Percentiles rank a stretch among this genome's conserved stretches.
phyloP scores from a whole-genome alignment of 2,329 filamentous ascomycete genomes.

The Beauveria sp. region DNA sequence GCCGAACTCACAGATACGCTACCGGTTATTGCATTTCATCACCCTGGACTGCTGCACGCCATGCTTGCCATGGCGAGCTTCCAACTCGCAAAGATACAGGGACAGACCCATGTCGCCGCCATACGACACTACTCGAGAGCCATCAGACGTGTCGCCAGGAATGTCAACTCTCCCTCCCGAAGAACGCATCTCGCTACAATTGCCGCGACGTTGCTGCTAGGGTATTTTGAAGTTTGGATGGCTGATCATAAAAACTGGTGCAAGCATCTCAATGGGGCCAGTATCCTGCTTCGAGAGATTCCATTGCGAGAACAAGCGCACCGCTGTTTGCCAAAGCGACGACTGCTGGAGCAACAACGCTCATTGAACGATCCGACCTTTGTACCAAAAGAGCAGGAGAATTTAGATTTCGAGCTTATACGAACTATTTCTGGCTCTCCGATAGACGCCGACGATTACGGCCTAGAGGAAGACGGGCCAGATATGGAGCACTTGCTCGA shows the following conservation, averaged over 20 bases:
- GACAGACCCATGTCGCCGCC: slow-evolving; percentile 66
- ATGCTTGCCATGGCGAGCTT: slow-evolving; percentile 82
- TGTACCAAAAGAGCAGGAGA: slow-evolving; percentile 24
- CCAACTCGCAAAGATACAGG: slow-evolving; percentile 78
- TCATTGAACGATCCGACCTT: neutral
- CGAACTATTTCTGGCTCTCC: slow-evolving; percentile 32
- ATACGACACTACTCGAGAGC: slow-evolving; percentile 89
- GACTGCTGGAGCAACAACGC: slow-evolving; percentile 21
- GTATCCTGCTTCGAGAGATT: slow-evolving; percentile 74
- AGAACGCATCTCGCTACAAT: slow-evolving; percentile 73
- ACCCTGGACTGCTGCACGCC: slow-evolving; percentile 83
- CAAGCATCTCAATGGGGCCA: slow-evolving; percentile 79
- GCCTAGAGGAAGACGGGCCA: slow-evolving; percentile 23
- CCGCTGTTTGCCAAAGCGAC: slow-evolving; percentile 57
- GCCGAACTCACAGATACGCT: slow-evolving; percentile 56
- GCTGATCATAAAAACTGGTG: slow-evolving; percentile 96
- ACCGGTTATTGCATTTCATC: slow-evolving; percentile 72
- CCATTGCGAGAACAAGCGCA: slow-evolving; percentile 68
- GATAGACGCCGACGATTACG: slow-evolving; percentile 31
- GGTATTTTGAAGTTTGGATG: slow-evolving; percentile 90
- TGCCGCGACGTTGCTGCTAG: slow-evolving; percentile 79
- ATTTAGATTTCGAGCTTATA: slow-evolving; percentile 36
- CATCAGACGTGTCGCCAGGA: slow-evolving; percentile 67
- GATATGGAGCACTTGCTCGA: slow-evolving; percentile 18
- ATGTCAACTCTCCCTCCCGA: slow-evolving; percentile 60